Evolutionary conservation across 805 yeast species (phyloP).

Genomic region (Metschnikowia baotianmanensis): DNA sequence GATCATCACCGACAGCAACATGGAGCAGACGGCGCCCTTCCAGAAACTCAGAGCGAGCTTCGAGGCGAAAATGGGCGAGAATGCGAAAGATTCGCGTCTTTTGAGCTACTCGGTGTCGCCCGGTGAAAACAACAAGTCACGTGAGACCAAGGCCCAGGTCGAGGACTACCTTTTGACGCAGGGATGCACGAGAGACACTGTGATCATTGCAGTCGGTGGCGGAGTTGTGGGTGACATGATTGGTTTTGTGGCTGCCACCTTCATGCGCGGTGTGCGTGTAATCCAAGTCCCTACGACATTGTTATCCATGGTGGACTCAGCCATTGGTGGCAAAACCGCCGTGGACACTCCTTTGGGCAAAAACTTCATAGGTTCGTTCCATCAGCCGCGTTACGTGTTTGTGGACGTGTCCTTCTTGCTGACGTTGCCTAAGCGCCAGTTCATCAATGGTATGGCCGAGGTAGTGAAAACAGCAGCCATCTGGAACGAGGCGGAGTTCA

Average conservation of each 20-base stretch:
- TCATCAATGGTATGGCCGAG: constrained; percentile 98
- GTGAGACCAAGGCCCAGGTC: constrained; percentile 86
- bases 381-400: constrained; percentile 90
- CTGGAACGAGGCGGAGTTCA: constrained; percentile 89
- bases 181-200: constrained; percentile 96
- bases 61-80: constrained; percentile 28
- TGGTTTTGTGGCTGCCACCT: constrained; percentile 98
- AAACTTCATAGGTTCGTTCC: constrained; percentile 94
- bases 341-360: constrained; percentile 96
- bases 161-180: constrained; percentile 81
- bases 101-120: constrained; percentile 78
- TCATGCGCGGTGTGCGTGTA: constrained; percentile 96
- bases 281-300: constrained; percentile 93
- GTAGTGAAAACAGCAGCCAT: constrained; percentile 97
- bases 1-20: constrained; percentile 80
- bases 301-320: constrained; percentile 96
- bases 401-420: constrained; percentile 85
- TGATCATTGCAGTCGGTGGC: constrained; percentile 93
- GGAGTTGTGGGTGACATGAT: constrained; percentile 99
- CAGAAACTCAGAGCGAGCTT: constrained; percentile 46
- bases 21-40: constrained; percentile 64
- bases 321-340: constrained; percentile 98
- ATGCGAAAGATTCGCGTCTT: constrained; percentile 58
- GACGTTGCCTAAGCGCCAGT: constrained; percentile 88
- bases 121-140: constrained; percentile 86